Base-by-base conservation (phyloP, 805 yeast genomes). In the Yueomyces sinensis region DNA sequence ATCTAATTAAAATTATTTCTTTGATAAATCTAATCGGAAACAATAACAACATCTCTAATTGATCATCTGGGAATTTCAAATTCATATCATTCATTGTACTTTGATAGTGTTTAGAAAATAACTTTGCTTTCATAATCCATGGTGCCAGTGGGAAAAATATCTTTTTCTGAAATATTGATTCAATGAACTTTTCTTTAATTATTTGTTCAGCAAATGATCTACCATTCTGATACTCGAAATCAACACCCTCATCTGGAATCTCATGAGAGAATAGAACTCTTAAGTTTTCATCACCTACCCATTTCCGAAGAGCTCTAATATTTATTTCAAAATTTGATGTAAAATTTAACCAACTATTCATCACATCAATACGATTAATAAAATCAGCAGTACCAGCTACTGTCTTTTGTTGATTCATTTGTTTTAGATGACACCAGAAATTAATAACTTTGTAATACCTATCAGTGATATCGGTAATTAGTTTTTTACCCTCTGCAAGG, bases 251-350 rank as follows among this genome's bases (percentile, higher is more conserved):
- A 27, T 52, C 42, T 13, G 28, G 28, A 11, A 25, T n/a, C 13
- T 25, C 28, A 25, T 25, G 28, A 11, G 28, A 25, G 14, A 25
- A 25, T 25, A 25, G 13, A 9, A 25, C 28, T 15, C 58, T 59
- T 0, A 62, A 59, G 24, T 77, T 84, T 33, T 74, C 79, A 52
- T 81, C 81, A 4, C 94, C 94, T 4, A 86, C 82, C 95, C 95
- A 86, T 30, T 66, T 56, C 40, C 70, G 68, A 41, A 91, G 58
- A 4, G 77, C 67, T 13, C 65, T 59, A 2, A 76, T 61, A 46
- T 79, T 86, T 25, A 73, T 58, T 31, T 69, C 66, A 16, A 87
- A 72, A 1, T 84, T 80, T 31, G 68, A 70, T 0, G 86, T 73
- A 27, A 83, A 74, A 6, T 84, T 73, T 19, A 71, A 65, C 95